Percentiles rank a stretch among this genome's conserved stretches.
These are phyloP conservation scores for Russula sp. DNA, from an alignment of 768 basidiomycete genomes.

Conservation along the genomic window DNA sequence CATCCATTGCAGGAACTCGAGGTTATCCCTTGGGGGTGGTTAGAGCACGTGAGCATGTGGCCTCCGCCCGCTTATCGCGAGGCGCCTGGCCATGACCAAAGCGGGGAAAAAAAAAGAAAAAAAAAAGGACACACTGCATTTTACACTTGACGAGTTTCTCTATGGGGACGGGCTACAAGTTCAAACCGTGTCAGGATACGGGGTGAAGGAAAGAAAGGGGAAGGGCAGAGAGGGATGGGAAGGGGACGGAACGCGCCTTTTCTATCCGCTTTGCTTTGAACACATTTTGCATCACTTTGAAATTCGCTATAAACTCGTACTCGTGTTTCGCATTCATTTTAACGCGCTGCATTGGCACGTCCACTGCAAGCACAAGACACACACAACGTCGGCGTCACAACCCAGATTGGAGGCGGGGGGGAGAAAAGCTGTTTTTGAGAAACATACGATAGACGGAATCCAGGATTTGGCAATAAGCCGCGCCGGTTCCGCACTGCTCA, in stretches of 20 bases:
- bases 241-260: constrained; percentile 51
- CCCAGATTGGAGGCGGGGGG: neutral
- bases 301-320: constrained; percentile 93
- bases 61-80: too few relatives aligned
- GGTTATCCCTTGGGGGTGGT: constrained; percentile 64
- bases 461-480: constrained; percentile 89
- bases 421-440: neutral
- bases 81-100: neutral
- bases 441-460: constrained; percentile 87
- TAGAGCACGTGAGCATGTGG: neutral
- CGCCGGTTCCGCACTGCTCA: constrained; percentile 87
- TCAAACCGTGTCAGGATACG: constrained; percentile 6
- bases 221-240: neutral
- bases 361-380: constrained; percentile 48
- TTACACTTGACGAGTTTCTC: constrained; percentile 95
- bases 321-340: constrained; percentile 96
- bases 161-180: constrained; percentile 79
- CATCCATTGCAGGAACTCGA: constrained; percentile 97
- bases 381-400: neutral
- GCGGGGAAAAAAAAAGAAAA: neutral
- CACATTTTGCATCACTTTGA: constrained; percentile 86
- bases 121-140: constrained; percentile 74
- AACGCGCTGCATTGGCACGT: constrained; percentile 84
- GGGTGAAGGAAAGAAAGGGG: neutral
- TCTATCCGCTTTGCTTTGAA: constrained; percentile 94